Evolutionary conservation across 805 yeast species (phyloP), one percentile per base, ranked within the genome.

Genomic region (Pichia phayaonensis): DNA sequence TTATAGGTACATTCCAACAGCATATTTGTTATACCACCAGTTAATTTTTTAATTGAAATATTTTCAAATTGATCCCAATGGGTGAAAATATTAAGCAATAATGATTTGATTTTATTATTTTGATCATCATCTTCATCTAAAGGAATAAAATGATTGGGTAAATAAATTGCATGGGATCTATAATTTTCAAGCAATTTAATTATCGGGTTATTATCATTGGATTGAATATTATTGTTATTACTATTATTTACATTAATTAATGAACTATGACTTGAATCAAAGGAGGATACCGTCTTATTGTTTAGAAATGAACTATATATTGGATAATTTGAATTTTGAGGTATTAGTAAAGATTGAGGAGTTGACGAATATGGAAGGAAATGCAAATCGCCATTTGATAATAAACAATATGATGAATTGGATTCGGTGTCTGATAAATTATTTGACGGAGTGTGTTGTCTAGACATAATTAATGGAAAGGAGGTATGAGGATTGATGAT

Each of bases 11-110:
- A 77, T 26, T 74, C 69, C 34, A 80, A 59, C 45, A 80, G 71
- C 81, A 79, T 77, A 58, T 80, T 80, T 18, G 86, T 80, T 56
- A 80, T 80, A 12, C 86, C 86, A 1, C 86, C 86, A 0, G 83
- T 78, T 31, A 80, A 62, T 49, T 74, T 74, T 44, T 66, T 65
- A 20, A 79, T 65, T 12, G 57, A 40, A 10, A 80, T 68, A 5
- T 66, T 50, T 10, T 54, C 45, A 8, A 46, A 40, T 7, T 40
- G 40, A 18, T 44, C 48, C 63, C 74, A 68, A 40, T 62, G 65
- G 4, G 79, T 75, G 57, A 80, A 78, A 3, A 79, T 71, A 45
- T 68, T 66, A 26, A 61, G 48, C 36, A 79, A 59, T 44, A 79
- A 63, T 15, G 55, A 53, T 38, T 66, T 68, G 26, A 77, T 68